These are phyloP conservation scores for Didymella keratinophila DNA, from an alignment of 2,329 filamentous ascomycete species.

Conservation along the genomic window DNA sequence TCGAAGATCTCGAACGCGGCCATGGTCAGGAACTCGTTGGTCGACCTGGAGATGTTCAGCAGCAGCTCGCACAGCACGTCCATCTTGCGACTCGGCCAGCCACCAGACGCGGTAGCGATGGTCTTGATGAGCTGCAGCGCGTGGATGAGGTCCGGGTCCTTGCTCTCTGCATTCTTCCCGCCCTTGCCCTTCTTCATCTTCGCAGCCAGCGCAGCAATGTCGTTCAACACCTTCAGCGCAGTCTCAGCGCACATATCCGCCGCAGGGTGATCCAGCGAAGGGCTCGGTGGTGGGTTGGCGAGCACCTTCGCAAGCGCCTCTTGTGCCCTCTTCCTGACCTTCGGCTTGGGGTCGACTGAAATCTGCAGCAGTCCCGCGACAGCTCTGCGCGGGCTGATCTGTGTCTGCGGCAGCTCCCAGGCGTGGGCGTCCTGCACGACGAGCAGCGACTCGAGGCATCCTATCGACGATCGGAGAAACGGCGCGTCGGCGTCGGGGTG, in stretches of 20 bases:
- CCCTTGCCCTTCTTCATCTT: slow-evolving; percentile 71
- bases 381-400: slow-evolving; percentile 85
- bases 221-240: slow-evolving; percentile 79
- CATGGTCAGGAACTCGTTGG: slow-evolving; percentile 96
- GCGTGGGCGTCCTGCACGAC: slow-evolving; percentile 85
- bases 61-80: slow-evolving; percentile 89
- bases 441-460: slow-evolving; percentile 90
- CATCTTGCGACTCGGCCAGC: slow-evolving; percentile 97
- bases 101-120: slow-evolving; percentile 83
- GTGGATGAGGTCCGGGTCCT: slow-evolving; percentile 88
- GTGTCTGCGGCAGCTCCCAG: slow-evolving; percentile 85
- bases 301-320: slow-evolving; percentile 87
- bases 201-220: slow-evolving; percentile 74
- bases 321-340: slow-evolving; percentile 91
- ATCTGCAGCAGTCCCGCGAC: slow-evolving; percentile 86
- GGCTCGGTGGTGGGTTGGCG: slow-evolving; percentile 85
- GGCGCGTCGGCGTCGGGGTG: slow-evolving; percentile 85
- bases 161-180: slow-evolving; percentile 63
- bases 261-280: slow-evolving; percentile 90
- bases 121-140: slow-evolving; percentile 91
- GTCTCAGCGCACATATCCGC: slow-evolving; percentile 96
- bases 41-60: slow-evolving; percentile 85
- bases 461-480: slow-evolving; percentile 85
- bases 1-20: slow-evolving; percentile 97
- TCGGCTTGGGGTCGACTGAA: slow-evolving; percentile 85